phyloP scores from a whole-genome alignment of 768 basidiomycete genomes.

The Albatrellus ellisii region DNA sequence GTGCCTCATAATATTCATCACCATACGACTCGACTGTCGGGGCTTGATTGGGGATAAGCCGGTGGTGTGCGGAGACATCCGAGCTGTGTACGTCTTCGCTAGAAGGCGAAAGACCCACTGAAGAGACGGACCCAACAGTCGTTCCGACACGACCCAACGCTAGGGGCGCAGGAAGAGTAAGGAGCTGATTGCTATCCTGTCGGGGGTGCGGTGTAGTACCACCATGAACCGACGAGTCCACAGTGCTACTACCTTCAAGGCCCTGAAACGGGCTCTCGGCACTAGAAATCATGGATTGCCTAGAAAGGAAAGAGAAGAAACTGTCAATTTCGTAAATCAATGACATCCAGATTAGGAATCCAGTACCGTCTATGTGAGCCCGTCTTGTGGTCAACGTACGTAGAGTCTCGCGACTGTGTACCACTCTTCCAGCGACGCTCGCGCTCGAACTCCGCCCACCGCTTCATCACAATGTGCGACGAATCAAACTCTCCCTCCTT shows the following conservation, averaged over 20 bases:
- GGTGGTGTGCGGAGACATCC: conserved; percentile 28
- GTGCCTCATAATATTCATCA: conserved; percentile 9
- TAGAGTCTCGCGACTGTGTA: conserved; percentile 68
- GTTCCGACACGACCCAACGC: conserved; percentile 35
- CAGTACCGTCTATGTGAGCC: conserved; percentile 42
- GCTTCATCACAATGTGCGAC: conserved; percentile 94
- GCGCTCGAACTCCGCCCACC: conserved; percentile 97
- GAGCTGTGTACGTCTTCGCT: conserved; percentile 27
- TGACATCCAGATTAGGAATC: conserved; percentile 2
- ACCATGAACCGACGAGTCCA: conserved; percentile 38
- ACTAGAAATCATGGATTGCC: conserved; percentile 70
- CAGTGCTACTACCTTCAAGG: conserved; percentile 46
- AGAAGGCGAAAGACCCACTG: conserved; percentile 18
- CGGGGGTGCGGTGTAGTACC: conserved; percentile 37
- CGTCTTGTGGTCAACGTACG: conserved; percentile 39
- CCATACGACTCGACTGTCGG: conserved; percentile 19
- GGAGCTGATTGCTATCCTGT: conserved; percentile 55
- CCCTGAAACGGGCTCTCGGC: conserved; percentile 47
- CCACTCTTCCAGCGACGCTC: conserved; percentile 91
- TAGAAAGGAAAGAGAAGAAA: conserved; percentile 23
- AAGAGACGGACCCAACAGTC: conserved; percentile 21
- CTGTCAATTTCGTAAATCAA: conserved; percentile 4
- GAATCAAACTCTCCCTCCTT: conserved; percentile 99
- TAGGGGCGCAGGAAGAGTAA: conserved; percentile 67
- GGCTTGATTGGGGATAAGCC: conserved; percentile 25